Evolutionary conservation across 768 basidiomycete species (phyloP).

Genomic region (Termitomyces sp.): DNA sequence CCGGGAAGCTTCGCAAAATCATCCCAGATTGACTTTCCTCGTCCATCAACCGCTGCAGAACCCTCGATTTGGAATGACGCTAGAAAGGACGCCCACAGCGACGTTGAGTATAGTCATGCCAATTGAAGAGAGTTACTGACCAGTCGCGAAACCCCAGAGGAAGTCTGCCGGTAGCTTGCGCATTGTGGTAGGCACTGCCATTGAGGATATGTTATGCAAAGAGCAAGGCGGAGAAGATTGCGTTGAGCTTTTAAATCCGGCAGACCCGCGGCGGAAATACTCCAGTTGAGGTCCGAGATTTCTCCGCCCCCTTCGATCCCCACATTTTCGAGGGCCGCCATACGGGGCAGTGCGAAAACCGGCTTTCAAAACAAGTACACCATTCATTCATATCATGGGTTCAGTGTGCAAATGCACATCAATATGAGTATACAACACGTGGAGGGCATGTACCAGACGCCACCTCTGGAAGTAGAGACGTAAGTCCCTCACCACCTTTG

Average conservation of each 20-base stretch:
- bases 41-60: constrained; percentile 52
- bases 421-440: too few relatives aligned
- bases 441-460: too few relatives aligned
- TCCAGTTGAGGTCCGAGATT: constrained; percentile 44
- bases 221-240: constrained; percentile 21
- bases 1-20: constrained; percentile 62
- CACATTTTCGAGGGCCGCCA: too few relatives aligned
- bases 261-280: constrained; percentile 27
- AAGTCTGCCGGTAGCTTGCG: constrained; percentile 54
- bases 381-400: too few relatives aligned
- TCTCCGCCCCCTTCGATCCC: constrained; percentile 33
- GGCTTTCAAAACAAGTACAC: too few relatives aligned
- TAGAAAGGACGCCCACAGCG: constrained; percentile 11
- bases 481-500: too few relatives aligned
- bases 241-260: constrained; percentile 35
- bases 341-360: too few relatives aligned
- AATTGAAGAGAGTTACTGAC: constrained; percentile 28
- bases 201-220: constrained; percentile 18
- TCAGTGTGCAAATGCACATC: too few relatives aligned
- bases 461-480: too few relatives aligned
- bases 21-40: constrained; percentile 74
- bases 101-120: neutral
- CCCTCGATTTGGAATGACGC: constrained; percentile 79
- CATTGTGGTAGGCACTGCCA: constrained; percentile 27
- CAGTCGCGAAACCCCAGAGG: constrained; percentile 71